A percentile compares a stretch with the other conserved stretches of the same genome.
phyloP scores from a whole-genome alignment of 768 basidiomycete genomes.

The Astraeus odoratus region DNA sequence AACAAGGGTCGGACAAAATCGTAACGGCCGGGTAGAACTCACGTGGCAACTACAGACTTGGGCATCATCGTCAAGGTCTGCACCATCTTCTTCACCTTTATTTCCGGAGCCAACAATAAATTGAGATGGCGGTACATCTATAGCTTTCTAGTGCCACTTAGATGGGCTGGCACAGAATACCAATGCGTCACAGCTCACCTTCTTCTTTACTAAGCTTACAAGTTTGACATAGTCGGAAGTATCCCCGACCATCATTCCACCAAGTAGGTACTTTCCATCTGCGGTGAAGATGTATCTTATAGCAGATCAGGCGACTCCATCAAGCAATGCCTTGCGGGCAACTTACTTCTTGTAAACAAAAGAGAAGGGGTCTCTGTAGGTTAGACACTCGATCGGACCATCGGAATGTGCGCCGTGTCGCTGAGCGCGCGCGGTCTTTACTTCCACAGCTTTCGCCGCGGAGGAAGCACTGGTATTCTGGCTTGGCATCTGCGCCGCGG shows the following conservation, averaged over 20 bases:
- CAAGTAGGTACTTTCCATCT: constrained; percentile 65
- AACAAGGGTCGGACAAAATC: neutral
- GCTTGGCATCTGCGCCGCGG: neutral
- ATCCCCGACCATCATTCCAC: constrained; percentile 80
- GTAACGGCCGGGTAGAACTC: constrained; percentile 5
- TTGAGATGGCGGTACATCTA: constrained; percentile 57
- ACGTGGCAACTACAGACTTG: constrained; percentile 69
- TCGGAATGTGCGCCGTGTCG: constrained; percentile 16
- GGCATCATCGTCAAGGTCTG: constrained; percentile 63
- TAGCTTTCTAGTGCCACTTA: constrained; percentile 40
- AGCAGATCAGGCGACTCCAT: neutral
- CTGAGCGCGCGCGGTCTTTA: constrained; percentile 7
- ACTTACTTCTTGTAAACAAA: constrained; percentile 59
- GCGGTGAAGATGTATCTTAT: constrained; percentile 56
- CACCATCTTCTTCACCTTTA: constrained; percentile 50
- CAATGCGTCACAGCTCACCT: constrained; percentile 32
- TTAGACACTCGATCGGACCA: constrained; percentile 49
- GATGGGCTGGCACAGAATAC: neutral
- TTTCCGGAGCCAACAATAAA: constrained; percentile 54
- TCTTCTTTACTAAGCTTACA: constrained; percentile 64
- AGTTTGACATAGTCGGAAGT: constrained; percentile 62
- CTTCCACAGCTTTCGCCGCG: neutral
- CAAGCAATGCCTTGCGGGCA: too few relatives aligned
- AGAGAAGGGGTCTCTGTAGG: constrained; percentile 68
- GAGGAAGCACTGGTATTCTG: constrained; percentile 12